Conservation (phyloP, 2,329 filamentous ascomycete genomes). For the Thielaviopsis euricoi region DNA sequence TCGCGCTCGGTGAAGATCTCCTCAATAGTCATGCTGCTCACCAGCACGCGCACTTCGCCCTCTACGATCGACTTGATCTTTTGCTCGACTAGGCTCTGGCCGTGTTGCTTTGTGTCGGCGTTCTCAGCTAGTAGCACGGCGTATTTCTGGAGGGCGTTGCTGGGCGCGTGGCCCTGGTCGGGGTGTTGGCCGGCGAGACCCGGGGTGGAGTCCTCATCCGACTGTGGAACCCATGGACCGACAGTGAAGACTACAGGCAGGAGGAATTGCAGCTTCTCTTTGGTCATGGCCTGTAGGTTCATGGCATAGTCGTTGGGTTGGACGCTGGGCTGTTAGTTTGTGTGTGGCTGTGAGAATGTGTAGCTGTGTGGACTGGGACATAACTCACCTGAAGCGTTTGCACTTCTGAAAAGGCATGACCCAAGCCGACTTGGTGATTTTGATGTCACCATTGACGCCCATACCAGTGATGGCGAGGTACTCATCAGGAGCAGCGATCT, state of each 20-base stretch:
- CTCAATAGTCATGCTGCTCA: slow-evolving; percentile 84
- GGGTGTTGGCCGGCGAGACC: slow-evolving; percentile 21
- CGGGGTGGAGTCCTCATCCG: slow-evolving; percentile 20
- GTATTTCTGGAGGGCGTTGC: slow-evolving; percentile 60
- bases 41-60: slow-evolving; percentile 68
- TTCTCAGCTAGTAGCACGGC: slow-evolving; percentile 65
- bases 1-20: slow-evolving; percentile 69
- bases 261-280: slow-evolving; percentile 70
- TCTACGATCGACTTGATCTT: slow-evolving; percentile 87
- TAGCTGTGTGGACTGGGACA: too few relatives aligned
- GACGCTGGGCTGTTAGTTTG: slow-evolving; percentile 27
- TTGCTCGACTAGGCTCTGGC: slow-evolving; percentile 51
- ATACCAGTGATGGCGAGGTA: slow-evolving; percentile 80
- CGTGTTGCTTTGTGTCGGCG: slow-evolving; percentile 30
- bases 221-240: slow-evolving; percentile 55
- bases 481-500: slow-evolving; percentile 57
- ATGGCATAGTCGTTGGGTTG: slow-evolving; percentile 71
- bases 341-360: too few relatives aligned
- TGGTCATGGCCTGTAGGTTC: slow-evolving; percentile 74
- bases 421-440: slow-evolving; percentile 63
- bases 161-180: slow-evolving; percentile 22
- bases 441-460: slow-evolving; percentile 49
- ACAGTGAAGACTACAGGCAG: slow-evolving; percentile 77
- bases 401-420: slow-evolving; percentile 55
- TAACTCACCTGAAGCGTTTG: slow-evolving; percentile 29